Base-by-base conservation (phyloP, 2,329 filamentous ascomycete genomes). In the Alternaria conjuncta region DNA sequence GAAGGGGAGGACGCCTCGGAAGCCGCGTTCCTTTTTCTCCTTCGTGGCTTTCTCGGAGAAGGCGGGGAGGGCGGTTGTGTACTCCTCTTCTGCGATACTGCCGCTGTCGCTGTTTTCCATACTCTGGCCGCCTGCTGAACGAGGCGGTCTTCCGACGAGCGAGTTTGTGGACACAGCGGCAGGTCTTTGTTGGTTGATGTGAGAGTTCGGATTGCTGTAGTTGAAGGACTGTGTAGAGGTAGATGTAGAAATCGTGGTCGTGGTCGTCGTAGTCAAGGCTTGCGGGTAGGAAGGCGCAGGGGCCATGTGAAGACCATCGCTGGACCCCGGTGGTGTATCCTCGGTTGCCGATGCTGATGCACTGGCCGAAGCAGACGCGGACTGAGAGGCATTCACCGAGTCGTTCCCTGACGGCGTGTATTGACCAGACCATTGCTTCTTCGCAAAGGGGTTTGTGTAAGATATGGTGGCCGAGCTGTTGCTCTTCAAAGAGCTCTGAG, bases 1-100 rank as follows among this genome's bases (percentile, higher is more conserved):
- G 61, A 79, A 79, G 2, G 76, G 77, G 8, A 80, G 64, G 6
- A 83, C 76, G 6, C 76, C 77, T 9, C 79, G 75, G 53, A 82
- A 70, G 6, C 81, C 76, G 41, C 81, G 77, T 63, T 81, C 75
- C 43, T 74, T 79, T n/a, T 75, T 75, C 21, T 78, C 74, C 46
- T 79, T 78, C 18, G 60, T 62, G n/a, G 75, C 55, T 43, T 77
- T 76, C 20, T 74, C 71, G 11, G 76, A 75, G 57, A 80, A 78
- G 9, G 72, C 70, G 1, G 79, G 79, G 2, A 81, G 66, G 0
- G 79, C 79, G 2, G 78, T 81, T 1, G 79, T 78, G 50, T 75
- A 78, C 44, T 81, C 79, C 60, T 80, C 77, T 63, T 80, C 80
- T 50, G 56, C 63, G 28, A 75, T 61, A 45, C 75, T 77, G 6